Evolutionary conservation across 225 moss, liverwort and hornwort species (phyloP).

Genomic region (Anthoceros angustus): DNA sequence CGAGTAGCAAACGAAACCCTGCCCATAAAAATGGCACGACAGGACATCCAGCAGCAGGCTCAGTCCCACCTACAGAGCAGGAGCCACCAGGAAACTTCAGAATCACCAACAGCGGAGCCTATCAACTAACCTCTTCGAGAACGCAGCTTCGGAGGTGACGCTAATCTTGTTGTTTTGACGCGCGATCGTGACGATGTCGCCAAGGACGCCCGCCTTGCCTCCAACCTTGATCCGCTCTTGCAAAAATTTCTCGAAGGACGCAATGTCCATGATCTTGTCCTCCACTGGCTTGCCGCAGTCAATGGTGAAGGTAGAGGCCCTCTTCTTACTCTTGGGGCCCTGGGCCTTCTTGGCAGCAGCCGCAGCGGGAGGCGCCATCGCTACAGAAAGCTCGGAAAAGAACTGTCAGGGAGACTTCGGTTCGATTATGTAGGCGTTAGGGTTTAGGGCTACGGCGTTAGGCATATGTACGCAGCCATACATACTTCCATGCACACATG

Average conservation of each 20-base stretch:
- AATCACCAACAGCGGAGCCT: too few relatives aligned
- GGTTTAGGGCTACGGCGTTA: too few relatives aligned
- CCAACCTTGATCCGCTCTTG: conserved; percentile 76
- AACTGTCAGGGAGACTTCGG: too few relatives aligned
- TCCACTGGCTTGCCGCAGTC: conserved; percentile 84
- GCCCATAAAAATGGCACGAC: too few relatives aligned
- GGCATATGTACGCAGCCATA: too few relatives aligned
- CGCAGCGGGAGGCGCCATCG: conserved; percentile 12
- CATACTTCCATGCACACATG: too few relatives aligned
- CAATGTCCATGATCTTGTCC: conserved; percentile 89
- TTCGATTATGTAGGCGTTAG: too few relatives aligned
- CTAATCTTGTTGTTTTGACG: conserved; percentile 80
- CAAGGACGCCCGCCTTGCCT: conserved; percentile 70
- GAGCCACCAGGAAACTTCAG: not conserved
- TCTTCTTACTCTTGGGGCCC: conserved; percentile 55
- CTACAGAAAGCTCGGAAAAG: not conserved
- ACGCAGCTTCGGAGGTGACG: conserved; percentile 63
- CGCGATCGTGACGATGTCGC: conserved; percentile 39
- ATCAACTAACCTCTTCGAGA: conserved; percentile 47
- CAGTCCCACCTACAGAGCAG: not conserved
- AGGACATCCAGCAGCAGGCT: not conserved
- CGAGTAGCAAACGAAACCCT: not conserved
- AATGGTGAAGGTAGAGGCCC: conserved; percentile 62
- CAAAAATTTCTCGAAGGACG: conserved; percentile 74
- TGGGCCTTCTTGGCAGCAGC: conserved; percentile 10